Percentiles rank a stretch among this genome's conserved stretches.
phyloP scores from a whole-genome alignment of 495 filamentous ascomycete species.

The Trichoderma orchidacearum region DNA sequence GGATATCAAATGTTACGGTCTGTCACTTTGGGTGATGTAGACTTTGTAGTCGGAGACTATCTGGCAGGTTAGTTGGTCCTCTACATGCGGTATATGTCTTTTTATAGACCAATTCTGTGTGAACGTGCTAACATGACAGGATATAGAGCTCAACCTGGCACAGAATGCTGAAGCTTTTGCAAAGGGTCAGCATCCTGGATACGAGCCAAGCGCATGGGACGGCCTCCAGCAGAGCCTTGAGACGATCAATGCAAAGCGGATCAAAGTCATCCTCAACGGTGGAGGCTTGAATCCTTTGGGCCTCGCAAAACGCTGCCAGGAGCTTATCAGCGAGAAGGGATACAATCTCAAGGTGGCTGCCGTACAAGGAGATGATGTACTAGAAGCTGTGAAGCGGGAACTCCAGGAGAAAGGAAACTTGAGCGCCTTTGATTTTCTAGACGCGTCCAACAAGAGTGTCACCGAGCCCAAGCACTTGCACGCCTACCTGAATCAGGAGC shows the following conservation, averaged over 20 bases:
- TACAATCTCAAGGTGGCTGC: not conserved
- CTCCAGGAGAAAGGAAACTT: no score
- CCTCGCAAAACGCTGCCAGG: no score
- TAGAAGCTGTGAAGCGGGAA: no score
- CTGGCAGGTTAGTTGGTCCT: slow-evolving; percentile 20
- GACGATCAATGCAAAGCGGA: slow-evolving; percentile 21
- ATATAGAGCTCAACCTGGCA: not conserved
- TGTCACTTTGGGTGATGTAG: slow-evolving; percentile 11
- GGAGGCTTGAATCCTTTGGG: slow-evolving; percentile 27
- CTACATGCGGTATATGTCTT: no score
- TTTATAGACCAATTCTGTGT: slow-evolving; percentile 5
- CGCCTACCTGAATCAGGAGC: no score
- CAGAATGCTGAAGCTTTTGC: not conserved
- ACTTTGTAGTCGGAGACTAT: slow-evolving; percentile 42
- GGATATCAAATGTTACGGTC: slow-evolving; percentile 9
- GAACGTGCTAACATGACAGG: not conserved
- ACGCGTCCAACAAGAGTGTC: no score
- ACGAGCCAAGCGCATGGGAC: slow-evolving; percentile 12
- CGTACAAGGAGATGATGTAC: not conserved
- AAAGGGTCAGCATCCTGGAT: not conserved
- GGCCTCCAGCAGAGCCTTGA: slow-evolving; percentile 17
- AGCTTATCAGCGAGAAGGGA: no score
- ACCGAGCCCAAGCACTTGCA: no score
- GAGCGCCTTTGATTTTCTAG: no score
- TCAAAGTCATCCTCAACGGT: slow-evolving; percentile 30